These are phyloP conservation scores for Wallacemonas sp. DNA, from an alignment of 208 protist species.

Conservation along the genomic window DNA sequence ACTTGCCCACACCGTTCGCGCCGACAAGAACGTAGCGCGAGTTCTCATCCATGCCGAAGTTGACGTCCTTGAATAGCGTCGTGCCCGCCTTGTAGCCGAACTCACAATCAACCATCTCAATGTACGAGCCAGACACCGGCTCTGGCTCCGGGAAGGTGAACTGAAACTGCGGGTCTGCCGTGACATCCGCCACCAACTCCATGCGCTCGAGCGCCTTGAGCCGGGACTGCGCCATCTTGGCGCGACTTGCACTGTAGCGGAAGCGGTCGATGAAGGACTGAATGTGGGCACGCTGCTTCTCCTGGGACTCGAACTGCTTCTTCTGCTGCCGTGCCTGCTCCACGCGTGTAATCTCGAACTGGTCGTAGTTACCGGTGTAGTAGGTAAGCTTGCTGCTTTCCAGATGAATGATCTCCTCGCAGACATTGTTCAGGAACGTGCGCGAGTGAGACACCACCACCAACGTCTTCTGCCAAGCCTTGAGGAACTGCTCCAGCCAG, in stretches of 20 bases:
- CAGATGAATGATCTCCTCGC: slow-evolving; percentile 93
- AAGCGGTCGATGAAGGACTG: slow-evolving; percentile 95
- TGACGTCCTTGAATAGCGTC: slow-evolving; percentile 90
- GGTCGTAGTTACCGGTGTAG: slow-evolving; percentile 95
- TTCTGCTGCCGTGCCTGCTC: slow-evolving; percentile 88
- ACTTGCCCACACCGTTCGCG: slow-evolving; percentile 93
- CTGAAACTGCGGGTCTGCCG: slow-evolving; percentile 87
- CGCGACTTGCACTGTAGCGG: slow-evolving; percentile 87
- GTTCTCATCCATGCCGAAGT: slow-evolving; percentile 87
- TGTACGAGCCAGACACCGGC: slow-evolving; percentile 64
- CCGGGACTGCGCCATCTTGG: slow-evolving; percentile 93
- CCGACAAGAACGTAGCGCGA: slow-evolving; percentile 91
- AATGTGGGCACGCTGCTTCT: slow-evolving; percentile 89
- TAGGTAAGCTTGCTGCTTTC: slow-evolving; percentile 80
- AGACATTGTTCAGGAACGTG: slow-evolving; percentile 96
- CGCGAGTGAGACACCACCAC: slow-evolving; percentile 98
- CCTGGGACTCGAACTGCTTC: slow-evolving; percentile 88
- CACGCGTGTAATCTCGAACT: slow-evolving; percentile 89
- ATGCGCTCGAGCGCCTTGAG: slow-evolving; percentile 94
- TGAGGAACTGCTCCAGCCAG: slow-evolving; percentile 97
- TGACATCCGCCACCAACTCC: slow-evolving; percentile 82
- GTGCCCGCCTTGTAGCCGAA: slow-evolving; percentile 90
- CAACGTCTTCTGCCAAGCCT: slow-evolving; percentile 94
- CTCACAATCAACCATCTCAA: slow-evolving; percentile 89
- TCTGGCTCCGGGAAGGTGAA: slow-evolving; percentile 93